Evolutionary conservation across 441 rosid genomes (phyloP).

Genomic region (Pelargonium australe): DNA sequence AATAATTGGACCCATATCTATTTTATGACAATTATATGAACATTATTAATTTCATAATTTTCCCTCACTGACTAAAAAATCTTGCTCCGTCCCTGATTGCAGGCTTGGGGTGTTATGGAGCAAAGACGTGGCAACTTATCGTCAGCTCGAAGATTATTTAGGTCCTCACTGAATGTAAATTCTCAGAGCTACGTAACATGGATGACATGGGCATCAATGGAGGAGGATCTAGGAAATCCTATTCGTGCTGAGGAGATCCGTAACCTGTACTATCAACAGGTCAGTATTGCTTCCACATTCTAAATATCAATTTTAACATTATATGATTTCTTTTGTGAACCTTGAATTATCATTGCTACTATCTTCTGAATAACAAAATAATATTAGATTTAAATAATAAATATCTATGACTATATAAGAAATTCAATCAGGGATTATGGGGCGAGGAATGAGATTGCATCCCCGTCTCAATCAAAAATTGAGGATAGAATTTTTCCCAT

Average conservation of each 20-base stretch:
- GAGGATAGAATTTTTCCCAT: too few species aligned
- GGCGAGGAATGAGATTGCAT: too few species aligned
- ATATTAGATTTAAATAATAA: too few species aligned
- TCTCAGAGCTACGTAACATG: slow-evolving; percentile 92
- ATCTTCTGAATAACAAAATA: background rate
- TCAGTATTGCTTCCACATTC: slow-evolving; percentile 20
- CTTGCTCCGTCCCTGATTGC: background rate
- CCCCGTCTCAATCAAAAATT: too few species aligned
- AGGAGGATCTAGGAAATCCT: slow-evolving; percentile 87
- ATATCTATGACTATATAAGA: too few species aligned
- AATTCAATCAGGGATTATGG: too few species aligned
- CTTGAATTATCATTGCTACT: background rate
- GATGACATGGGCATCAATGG: slow-evolving; percentile 97
- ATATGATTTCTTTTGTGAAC: background rate
- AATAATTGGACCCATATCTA: too few species aligned
- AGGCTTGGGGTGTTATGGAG: slow-evolving; percentile 98
- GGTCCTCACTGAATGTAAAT: slow-evolving; percentile 72
- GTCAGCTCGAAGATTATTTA: slow-evolving; percentile 74
- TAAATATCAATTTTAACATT: background rate
- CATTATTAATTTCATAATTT: background rate
- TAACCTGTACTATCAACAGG: slow-evolving; percentile 90
- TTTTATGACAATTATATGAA: background rate
- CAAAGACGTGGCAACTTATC: slow-evolving; percentile 80
- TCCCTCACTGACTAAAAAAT: background rate
- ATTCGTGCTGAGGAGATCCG: slow-evolving; percentile 94